Evolutionary conservation across 257 asterid species (phyloP), one percentile per base, ranked within the genome.

Genomic region (Solanum pimpinellifolium): DNA sequence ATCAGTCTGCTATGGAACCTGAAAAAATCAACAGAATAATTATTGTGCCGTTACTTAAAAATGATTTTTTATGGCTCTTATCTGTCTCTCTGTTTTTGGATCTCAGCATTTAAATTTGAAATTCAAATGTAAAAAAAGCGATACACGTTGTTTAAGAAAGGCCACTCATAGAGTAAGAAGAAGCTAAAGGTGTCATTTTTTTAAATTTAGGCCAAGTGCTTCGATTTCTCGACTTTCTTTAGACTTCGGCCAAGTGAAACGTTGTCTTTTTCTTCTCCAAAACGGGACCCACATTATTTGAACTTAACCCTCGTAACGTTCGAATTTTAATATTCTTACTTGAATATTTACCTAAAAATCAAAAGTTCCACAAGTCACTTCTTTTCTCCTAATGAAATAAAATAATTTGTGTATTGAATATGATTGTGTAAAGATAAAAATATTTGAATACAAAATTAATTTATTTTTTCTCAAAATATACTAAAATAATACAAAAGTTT

Each of bases 71-170:
- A 21, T 85, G 85, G 76, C 25, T 46, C 66, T 27, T 46, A 35
- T 72, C 47, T 35, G 25, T 9, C 80, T 31, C 9, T 72, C 80
- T 0, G 11, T 37, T 74, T 59, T 37, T 39, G 18, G 31, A 74
- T 65, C 33, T 60, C 42, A 85, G 75, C 20, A 46, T 88, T 83
- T 80, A 88, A 92, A 90, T 93, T 95, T 93, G 97, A 96, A 96
- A 91, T 96, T 96, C 98, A 93, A 96, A 94, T 90, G 88, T 72
- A 90, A 91, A 92, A 92, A 31, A 31, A 3, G 83, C 15, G 83
- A 27, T 85, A 46, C 86, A 94, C 94, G 93, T 91, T 92, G 92
- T 29, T 83, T 37, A 86, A 87, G 89, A 52, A 74, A 80, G 86
- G 88, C 85, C 89, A 73, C 89, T 69, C 85, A 42, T 41, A 14